phyloP scores from a whole-genome alignment of 176 grass and related monocot species.

The Luzula sylvatica region DNA sequence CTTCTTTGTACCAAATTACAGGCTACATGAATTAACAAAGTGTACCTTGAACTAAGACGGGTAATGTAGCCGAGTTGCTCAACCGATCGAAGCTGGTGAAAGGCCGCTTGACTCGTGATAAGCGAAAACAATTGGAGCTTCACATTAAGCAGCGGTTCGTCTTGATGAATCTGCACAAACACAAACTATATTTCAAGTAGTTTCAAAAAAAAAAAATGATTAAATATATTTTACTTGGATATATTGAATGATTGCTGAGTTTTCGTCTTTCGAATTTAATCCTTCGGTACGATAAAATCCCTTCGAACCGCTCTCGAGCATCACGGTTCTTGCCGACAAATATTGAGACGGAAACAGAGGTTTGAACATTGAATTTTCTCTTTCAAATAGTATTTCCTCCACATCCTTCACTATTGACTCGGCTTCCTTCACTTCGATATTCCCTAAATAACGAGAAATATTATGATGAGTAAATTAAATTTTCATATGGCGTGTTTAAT shows the following conservation, averaged over 20 bases:
- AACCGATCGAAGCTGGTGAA: constrained; percentile 74
- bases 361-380: constrained; percentile 47
- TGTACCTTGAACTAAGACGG: constrained; percentile 56
- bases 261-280: constrained; percentile 67
- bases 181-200: background rate
- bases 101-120: constrained; percentile 72
- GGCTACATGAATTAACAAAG: background rate
- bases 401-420: constrained; percentile 53
- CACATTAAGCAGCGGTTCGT: constrained; percentile 56
- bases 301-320: constrained; percentile 68
- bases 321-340: constrained; percentile 47
- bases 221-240: constrained; percentile 54
- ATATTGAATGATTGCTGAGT: constrained; percentile 87
- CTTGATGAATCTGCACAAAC: constrained; percentile 60
- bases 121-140: constrained; percentile 64
- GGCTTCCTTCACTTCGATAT: constrained; percentile 73
- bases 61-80: constrained; percentile 95
- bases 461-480: too few species aligned
- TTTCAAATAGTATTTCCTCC: constrained; percentile 60
- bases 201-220: background rate
- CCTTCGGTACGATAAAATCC: constrained; percentile 58
- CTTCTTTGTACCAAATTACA: background rate
- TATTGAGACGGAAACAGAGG: constrained; percentile 72
- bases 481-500: too few species aligned
- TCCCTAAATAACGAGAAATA: constrained; percentile 30